Evolutionary conservation across 331 rosid species (phyloP).

Genomic region (Malus hybrid): DNA sequence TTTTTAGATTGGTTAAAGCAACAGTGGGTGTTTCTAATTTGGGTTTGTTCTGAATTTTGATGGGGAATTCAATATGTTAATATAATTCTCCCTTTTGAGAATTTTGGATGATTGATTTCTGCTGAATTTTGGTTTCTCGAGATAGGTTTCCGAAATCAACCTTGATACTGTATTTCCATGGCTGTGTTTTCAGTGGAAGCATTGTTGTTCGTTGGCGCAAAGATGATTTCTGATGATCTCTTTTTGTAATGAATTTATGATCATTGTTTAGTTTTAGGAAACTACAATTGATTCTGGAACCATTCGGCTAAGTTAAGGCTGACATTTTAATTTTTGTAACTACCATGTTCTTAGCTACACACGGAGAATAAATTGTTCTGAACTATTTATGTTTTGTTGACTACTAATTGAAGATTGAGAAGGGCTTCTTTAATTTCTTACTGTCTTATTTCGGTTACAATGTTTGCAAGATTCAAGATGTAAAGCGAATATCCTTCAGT

Average conservation of each 20-base stretch:
- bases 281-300: neutral
- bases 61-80: neutral
- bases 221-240: neutral
- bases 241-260: neutral
- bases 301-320: neutral
- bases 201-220: neutral
- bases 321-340: neutral
- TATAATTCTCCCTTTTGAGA: neutral
- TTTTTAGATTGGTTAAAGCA: no score
- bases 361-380: neutral
- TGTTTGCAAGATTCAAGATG: neutral
- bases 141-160: neutral
- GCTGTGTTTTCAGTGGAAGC: neutral
- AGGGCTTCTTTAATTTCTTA: neutral
- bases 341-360: neutral
- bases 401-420: neutral
- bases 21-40: neutral
- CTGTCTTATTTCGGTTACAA: neutral
- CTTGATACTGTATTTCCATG: neutral
- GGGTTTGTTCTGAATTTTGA: neutral
- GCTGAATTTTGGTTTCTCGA: neutral
- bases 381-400: neutral
- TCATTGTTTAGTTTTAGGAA: neutral
- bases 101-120: neutral
- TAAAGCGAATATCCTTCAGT: neutral